A percentile compares a stretch with the other conserved stretches of the same genome.
Conservation (phyloP, 495 filamentous ascomycete genomes). For the Articulospora tetracladia region DNA sequence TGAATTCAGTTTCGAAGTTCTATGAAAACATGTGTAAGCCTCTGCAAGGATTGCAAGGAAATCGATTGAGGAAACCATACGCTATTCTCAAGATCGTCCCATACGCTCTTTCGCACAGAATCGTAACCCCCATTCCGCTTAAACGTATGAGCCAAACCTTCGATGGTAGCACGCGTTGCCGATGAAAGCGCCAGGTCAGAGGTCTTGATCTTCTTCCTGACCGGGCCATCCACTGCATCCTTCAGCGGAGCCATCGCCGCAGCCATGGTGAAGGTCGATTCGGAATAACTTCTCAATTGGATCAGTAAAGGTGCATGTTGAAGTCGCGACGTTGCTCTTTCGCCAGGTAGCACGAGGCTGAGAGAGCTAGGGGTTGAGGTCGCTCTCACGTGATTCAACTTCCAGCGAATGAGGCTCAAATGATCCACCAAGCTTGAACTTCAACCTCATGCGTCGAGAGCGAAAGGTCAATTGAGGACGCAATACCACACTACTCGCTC, state of each 20-base stretch:
- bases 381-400: background rate
- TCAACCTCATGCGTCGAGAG: background rate
- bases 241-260: slow-evolving; percentile 16
- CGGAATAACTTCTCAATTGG: background rate
- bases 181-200: slow-evolving; percentile 76
- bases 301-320: background rate
- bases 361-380: background rate
- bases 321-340: background rate
- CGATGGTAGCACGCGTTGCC: slow-evolving; percentile 69
- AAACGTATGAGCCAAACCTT: slow-evolving; percentile 72
- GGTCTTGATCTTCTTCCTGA: slow-evolving; percentile 65
- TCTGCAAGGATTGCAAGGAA: background rate
- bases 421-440: background rate
- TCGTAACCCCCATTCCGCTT: slow-evolving; percentile 93
- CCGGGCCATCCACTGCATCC: slow-evolving; percentile 10
- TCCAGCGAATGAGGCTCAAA: background rate
- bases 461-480: slow-evolving; percentile 12
- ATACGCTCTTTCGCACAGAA: slow-evolving; percentile 72
- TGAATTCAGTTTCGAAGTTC: slow-evolving; percentile 67
- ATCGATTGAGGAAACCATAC: slow-evolving; percentile 42
- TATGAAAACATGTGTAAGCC: slow-evolving; percentile 25
- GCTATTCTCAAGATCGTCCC: slow-evolving; percentile 73
- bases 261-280: slow-evolving; percentile 17
- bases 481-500: background rate
- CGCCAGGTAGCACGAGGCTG: background rate